Evolutionary conservation across 23 red algal species (phyloP).

Genomic region (Agarophyton chilense): DNA sequence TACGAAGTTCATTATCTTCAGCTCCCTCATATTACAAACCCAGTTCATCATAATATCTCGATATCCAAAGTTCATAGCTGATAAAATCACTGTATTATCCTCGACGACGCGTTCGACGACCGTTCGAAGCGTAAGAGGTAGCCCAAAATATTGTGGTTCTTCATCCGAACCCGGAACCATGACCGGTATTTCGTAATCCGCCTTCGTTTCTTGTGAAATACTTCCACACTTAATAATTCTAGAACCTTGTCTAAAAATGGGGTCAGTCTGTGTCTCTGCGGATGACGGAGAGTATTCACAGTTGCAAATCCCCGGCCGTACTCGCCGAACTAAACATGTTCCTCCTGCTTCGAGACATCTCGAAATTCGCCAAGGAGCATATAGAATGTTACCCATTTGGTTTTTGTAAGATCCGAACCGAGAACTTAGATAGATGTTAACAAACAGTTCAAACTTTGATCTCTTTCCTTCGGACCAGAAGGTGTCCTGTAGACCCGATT

Average conservation of each 20-base stretch:
- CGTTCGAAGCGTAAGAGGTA: conserved; percentile 59
- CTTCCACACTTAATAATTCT: conserved; percentile 81
- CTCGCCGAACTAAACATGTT: conserved; percentile 75
- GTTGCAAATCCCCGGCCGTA: conserved; percentile 77
- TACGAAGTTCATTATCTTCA: conserved; percentile 82
- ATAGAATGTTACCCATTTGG: conserved; percentile 87
- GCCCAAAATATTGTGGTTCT: conserved; percentile 22
- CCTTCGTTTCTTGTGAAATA: conserved; percentile 62
- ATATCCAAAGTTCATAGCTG: conserved; percentile 90
- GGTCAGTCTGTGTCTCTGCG: conserved; percentile 83
- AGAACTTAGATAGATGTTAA: conserved; percentile 93
- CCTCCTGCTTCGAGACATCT: conserved; percentile 70
- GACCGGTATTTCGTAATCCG: conserved; percentile 70
- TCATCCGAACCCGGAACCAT: not conserved
- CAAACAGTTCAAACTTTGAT: conserved; percentile 86
- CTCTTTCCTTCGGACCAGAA: conserved; percentile 91
- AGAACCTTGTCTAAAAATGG: conserved; percentile 45
- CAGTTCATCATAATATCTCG: conserved; percentile 95
- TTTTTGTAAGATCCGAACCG: conserved; percentile 81
- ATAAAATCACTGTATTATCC: conserved; percentile 71
- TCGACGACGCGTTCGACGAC: conserved; percentile 28
- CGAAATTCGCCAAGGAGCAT: conserved; percentile 85
- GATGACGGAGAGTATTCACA: conserved; percentile 88
- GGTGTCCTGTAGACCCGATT: not conserved
- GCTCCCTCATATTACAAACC: conserved; percentile 87